Percentiles rank a stretch among this genome's conserved stretches.
These are phyloP conservation scores for Galeopsis tetrahit DNA, from an alignment of 257 asterid species.

Conservation along the genomic window DNA sequence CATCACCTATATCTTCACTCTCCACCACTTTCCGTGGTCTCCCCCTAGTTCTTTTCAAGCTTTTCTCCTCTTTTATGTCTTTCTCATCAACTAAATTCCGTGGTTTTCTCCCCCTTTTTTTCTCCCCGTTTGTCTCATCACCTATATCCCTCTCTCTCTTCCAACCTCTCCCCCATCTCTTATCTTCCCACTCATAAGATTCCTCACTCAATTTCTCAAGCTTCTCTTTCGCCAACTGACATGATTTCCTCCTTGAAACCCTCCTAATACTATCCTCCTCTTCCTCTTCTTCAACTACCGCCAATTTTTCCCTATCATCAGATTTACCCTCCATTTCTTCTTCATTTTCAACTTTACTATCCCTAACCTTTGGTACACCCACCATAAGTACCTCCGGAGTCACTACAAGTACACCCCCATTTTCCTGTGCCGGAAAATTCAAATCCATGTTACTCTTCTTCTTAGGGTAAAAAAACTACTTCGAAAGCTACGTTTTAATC, in stretches of 20 bases:
- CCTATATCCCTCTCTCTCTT: constrained; percentile 29
- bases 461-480: background rate
- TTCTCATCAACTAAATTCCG: too few relatives aligned
- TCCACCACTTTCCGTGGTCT: constrained; percentile 21
- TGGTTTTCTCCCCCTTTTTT: background rate
- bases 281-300: background rate
- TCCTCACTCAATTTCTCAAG: constrained; percentile 35
- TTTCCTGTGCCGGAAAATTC: constrained; percentile 39
- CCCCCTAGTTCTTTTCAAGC: constrained; percentile 27
- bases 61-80: too few relatives aligned
- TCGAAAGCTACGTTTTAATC: background rate
- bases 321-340: constrained; percentile 5
- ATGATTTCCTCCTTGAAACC: constrained; percentile 38
- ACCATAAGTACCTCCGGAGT: background rate
- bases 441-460: constrained; percentile 32
- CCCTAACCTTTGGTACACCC: background rate
- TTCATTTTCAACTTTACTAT: constrained; percentile 14
- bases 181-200: constrained; percentile 35
- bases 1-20: constrained; percentile 22
- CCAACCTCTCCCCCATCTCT: constrained; percentile 32
- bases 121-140: constrained; percentile 18
- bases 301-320: constrained; percentile 20
- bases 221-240: constrained; percentile 43
- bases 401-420: constrained; percentile 9
- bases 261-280: constrained; percentile 25